Evolutionary conservation across 805 yeast species (phyloP).

Genomic region (Candida germanica): DNA sequence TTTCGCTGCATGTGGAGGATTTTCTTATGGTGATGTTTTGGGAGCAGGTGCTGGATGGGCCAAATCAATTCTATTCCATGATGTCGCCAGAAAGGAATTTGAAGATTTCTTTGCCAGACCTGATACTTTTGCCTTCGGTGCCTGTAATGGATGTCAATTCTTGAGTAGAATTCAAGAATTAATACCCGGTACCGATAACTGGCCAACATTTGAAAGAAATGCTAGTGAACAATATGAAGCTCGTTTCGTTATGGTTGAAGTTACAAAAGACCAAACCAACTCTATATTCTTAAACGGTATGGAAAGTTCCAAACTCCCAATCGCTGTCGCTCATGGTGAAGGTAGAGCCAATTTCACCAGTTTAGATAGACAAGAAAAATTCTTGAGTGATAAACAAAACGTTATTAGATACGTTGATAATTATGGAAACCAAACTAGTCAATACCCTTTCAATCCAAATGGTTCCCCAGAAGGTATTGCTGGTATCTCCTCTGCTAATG

Average conservation of each 20-base stretch:
- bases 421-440: constrained; percentile 78
- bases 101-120: constrained; percentile 76
- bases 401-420: constrained; percentile 86
- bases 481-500: constrained; percentile 85
- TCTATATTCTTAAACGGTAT: constrained; percentile 79
- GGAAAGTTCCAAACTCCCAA: constrained; percentile 92
- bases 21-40: constrained; percentile 96
- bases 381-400: constrained; percentile 50
- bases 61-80: constrained; percentile 85
- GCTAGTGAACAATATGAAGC: constrained; percentile 94
- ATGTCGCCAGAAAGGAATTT: constrained; percentile 72
- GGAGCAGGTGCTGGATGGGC: constrained; percentile 99
- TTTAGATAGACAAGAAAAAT: constrained; percentile 40
- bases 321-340: constrained; percentile 98
- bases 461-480: constrained; percentile 94
- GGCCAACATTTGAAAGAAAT: constrained; percentile 96
- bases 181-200: constrained; percentile 89
- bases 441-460: constrained; percentile 92
- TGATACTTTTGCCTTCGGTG: constrained; percentile 96
- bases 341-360: constrained; percentile 78
- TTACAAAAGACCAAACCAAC: constrained; percentile 49
- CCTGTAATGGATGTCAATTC: constrained; percentile 98
- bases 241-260: constrained; percentile 85
- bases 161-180: constrained; percentile 78
- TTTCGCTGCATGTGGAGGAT: constrained; percentile 97